Evolutionary conservation across 768 basidiomycete genomes (phyloP).

Genomic region (Rhizopogon vesiculosus): DNA sequence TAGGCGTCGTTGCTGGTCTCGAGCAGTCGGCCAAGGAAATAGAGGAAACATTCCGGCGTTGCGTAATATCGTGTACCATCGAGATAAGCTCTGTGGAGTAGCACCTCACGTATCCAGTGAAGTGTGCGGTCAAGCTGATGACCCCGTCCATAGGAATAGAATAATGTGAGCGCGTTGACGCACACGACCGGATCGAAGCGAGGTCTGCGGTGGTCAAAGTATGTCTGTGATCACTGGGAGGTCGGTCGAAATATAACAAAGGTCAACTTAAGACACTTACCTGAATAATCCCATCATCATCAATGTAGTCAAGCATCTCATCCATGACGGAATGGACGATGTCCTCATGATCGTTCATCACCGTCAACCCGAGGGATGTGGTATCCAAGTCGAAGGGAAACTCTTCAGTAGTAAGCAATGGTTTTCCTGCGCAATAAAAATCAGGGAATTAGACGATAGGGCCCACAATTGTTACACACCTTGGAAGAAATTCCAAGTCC

Average conservation of each 20-base stretch:
- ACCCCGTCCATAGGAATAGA: constrained; percentile 46
- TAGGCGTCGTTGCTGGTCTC: constrained; percentile 23
- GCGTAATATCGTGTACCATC: constrained; percentile 54
- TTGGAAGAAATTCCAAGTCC: constrained; percentile 54
- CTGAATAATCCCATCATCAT: constrained; percentile 48
- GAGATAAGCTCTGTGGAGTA: constrained; percentile 48
- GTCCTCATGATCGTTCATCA: constrained; percentile 28
- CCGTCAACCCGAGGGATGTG: constrained; percentile 48
- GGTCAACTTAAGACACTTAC: constrained; percentile 16
- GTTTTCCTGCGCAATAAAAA: constrained; percentile 23
- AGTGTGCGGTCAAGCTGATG: constrained; percentile 39
- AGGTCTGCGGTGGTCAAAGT: constrained; percentile 46
- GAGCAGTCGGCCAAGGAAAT: constrained; percentile 44
- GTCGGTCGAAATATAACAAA: background rate
- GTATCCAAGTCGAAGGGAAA: constrained; percentile 58
- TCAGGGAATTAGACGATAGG: background rate
- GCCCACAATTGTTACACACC: constrained; percentile 19
- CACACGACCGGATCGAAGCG: constrained; percentile 52
- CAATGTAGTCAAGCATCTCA: constrained; percentile 49
- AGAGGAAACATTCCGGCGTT: constrained; percentile 49
- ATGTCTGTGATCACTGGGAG: constrained; percentile 32
- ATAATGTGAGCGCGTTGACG: constrained; percentile 45
- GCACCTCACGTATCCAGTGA: constrained; percentile 45
- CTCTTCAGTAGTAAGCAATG: constrained; percentile 39
- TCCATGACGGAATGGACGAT: constrained; percentile 44